Evolutionary conservation across 1,139 yeast species (phyloP), one percentile per base, ranked within the genome.

Genomic region (Nakaseomyces kungkrabaensis): DNA sequence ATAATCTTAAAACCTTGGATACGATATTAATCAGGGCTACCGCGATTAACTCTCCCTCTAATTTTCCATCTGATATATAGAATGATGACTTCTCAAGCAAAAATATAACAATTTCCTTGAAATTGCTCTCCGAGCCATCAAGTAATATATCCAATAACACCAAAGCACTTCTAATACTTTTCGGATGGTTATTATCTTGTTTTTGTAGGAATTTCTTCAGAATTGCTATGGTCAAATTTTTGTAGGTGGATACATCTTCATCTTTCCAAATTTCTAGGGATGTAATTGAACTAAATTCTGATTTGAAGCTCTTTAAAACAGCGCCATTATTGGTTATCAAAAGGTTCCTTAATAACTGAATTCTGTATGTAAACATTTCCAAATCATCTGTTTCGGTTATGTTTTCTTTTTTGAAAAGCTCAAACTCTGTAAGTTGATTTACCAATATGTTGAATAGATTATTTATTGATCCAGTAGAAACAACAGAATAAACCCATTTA

Each of bases 181-280:
- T 63, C 0, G 70, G 63, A 46, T 67, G 62, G 9, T 50, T 50
- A 46, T 65, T 66, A 41, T 62, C 51, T 45, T 58, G 51, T 5
- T 56, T 52, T 4, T 59, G 55, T 44, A 82, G 59, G 50, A 80
- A 79, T 48, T 72, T 76, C 46, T 72, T 66, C n/a, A 81, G 57
- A 1, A 78, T 66, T 38, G 71, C 68, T 17, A 81, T 57, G 0
- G 80, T 59, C 37, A 84, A 69, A 5, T 79, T 75, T 56, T 81
- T 81, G 61, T 83, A 84, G 0, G 85, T 81, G 0, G 86, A 78
- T 5, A 79, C 71, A 50, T 77, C 78, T 52, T 69, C 68, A 45
- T 75, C 71, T 48, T 72, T 73, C 62, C 67, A 64, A 25, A 50
- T 53, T 37, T 61, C 63, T 6, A 65, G 47, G 1, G 69, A 62